Evolutionary conservation across 495 filamentous ascomycete species (phyloP), one percentile per base, ranked within the genome.

Genomic region (Penicillium simplicissimum): DNA sequence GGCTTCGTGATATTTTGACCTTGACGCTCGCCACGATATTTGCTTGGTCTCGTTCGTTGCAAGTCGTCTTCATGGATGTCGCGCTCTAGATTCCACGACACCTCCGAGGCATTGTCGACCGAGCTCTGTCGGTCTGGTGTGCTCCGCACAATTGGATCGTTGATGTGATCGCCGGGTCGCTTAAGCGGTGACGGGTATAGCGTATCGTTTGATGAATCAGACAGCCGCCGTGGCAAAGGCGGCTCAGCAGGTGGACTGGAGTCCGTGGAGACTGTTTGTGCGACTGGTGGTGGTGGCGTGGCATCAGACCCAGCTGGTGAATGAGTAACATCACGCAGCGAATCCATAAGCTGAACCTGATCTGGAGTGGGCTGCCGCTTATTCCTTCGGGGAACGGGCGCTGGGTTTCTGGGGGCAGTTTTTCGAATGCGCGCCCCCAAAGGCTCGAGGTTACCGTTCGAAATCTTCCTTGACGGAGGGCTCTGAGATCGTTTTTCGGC

Each of bases 351-450:
- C 59, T 81, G 78, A 0, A 68, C 57, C 52, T 79, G 66, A 57
- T 81, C 78, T 4, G 78, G 78, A 25, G 78, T 81, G 17, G 78
- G 76, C 45, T 73, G 74, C 8, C 78, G 74, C 34, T 64, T 74
- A 15, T 45, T 45, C 23, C 62, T 36, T 35, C 54, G 54, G 14
- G 34, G 55, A 47, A 19, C 31, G 19, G 55, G 55, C 23, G 21
- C 35, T 5, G 9, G 5, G 9, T 40, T 57, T 19, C 19, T 57
- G 33, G 58, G 36, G 13, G 59, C 58, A 34, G 38, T 52, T 57
- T 57, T 57, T 59, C 59, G 56, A 31, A 60, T 17, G 23, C 65
- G 65, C 25, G 48, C 42, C n/a, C 33, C 33, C 2, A 21, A 13
- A 8, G 31, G 31, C n/a, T 53, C 51, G 14, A 36, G 28, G 33